phyloP scores from a whole-genome alignment of 345 rosid species.

The Dipteronia sinensis region DNA sequence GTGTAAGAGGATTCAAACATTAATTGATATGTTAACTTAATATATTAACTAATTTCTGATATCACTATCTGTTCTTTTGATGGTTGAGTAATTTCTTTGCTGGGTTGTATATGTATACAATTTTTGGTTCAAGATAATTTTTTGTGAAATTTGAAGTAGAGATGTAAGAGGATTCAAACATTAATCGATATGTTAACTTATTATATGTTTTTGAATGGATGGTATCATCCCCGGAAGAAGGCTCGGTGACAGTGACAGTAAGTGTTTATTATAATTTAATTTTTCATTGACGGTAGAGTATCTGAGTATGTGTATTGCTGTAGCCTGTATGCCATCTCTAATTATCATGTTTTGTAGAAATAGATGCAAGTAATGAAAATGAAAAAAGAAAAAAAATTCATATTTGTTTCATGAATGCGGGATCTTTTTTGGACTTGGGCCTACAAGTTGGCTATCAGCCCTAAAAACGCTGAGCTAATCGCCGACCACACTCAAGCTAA shows the following conservation, averaged over 20 bases:
- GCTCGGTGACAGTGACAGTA: conserved; percentile 33
- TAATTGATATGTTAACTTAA: too few species aligned
- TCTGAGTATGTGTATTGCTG: too few species aligned
- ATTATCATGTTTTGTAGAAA: conserved; percentile 28
- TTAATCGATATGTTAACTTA: too few species aligned
- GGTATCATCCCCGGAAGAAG: conserved; percentile 59
- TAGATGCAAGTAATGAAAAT: conserved; percentile 19
- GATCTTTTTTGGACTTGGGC: background rate
- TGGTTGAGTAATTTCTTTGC: too few species aligned
- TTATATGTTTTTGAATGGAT: too few species aligned
- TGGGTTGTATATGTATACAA: too few species aligned
- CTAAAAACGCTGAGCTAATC: conserved; percentile 54
- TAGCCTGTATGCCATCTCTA: conserved; percentile 30
- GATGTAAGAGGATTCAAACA: too few species aligned
- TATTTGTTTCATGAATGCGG: conserved; percentile 1
- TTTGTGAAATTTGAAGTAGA: too few species aligned
- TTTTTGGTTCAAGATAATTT: too few species aligned
- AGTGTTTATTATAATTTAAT: conserved; percentile 2
- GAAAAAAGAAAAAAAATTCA: background rate
- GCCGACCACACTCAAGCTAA: conserved; percentile 93
- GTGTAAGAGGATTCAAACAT: too few species aligned
- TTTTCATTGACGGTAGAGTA: conserved; percentile 33
- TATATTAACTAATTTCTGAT: too few species aligned
- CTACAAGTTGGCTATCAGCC: conserved; percentile 40
- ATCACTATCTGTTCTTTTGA: too few species aligned